phyloP scores from a whole-genome alignment of 441 rosid species.

The Brassica balearica region DNA sequence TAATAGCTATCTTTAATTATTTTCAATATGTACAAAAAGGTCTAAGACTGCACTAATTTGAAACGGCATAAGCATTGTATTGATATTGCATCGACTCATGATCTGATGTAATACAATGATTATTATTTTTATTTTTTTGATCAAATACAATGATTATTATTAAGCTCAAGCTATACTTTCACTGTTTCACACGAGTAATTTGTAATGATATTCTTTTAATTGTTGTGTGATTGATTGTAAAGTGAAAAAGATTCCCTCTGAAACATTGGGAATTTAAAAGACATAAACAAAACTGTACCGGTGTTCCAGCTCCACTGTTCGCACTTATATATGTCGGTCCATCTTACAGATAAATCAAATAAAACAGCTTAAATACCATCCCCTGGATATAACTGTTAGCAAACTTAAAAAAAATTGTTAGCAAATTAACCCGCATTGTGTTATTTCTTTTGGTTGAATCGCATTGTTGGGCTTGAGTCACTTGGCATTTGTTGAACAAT shows the following conservation, averaged over 20 bases:
- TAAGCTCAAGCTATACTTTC: no score
- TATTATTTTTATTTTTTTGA: no score
- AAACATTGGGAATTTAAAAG: conserved; percentile 48
- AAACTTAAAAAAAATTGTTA: not conserved
- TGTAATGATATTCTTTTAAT: not conserved
- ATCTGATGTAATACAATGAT: conserved; percentile 23
- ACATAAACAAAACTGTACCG: conserved; percentile 40
- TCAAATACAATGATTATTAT: no score
- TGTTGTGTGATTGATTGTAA: conserved; percentile 1
- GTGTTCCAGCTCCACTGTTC: conserved; percentile 38
- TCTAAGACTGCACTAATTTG: not conserved
- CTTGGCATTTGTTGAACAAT: not conserved
- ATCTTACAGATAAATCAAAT: not conserved
- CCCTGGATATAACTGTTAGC: not conserved
- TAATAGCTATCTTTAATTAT: not conserved
- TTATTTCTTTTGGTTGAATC: conserved; percentile 3
- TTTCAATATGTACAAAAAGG: not conserved
- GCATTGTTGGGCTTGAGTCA: conserved; percentile 32
- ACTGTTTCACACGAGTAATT: conserved; percentile 3
- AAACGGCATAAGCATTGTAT: not conserved
- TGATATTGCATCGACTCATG: not conserved
- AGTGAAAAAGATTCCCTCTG: conserved; percentile 43
- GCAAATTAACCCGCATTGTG: not conserved
- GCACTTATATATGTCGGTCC: conserved; percentile 40
- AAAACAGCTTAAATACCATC: not conserved